Evolutionary conservation across 257 asterid species (phyloP), one percentile per base, ranked within the genome.

Genomic region (Cynanchum wilfordii): DNA sequence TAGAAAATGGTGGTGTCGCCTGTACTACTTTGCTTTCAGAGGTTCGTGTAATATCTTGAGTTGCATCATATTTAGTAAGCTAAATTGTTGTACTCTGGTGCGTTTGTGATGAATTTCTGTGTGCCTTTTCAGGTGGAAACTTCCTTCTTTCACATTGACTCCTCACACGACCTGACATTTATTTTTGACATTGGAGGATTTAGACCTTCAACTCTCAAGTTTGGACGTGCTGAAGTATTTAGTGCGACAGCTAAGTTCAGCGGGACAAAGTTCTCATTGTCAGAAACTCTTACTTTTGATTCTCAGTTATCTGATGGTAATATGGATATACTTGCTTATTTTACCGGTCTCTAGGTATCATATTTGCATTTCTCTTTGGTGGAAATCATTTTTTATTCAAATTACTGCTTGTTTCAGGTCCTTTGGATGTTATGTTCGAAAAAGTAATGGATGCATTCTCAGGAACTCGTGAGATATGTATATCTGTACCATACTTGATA

Each of bases 401-500:
- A 65, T 55, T 69, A 67, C 71, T 51, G 47, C 80, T 76, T 75
- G 63, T 74, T 86, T 57, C 79, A 94, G 98, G 95, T 60, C 95
- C 96, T 77, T 78, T 94, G 74, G 86, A 73, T 68, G 85, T 91
- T 79, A 87, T 89, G 45, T 75, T 88, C 85, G 99, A 94, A 84
- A 94, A 91, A 79, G 89, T 85, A 73, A 89, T 94, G 97, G 96
- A 91, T 84, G 94, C 96, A 16, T 87, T 88, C 78, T 89, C 97
- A 73, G 99, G 99, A 79, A 92, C 96, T 74, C 97, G 99, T 82
- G 99, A 89, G 87, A 77, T 94, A 75, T 79, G 86, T 74, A 75
- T 94, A 73, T 91, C 87, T 73, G 92, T 88, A 75, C 96, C 99
- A 10, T 89, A 87, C 79, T 83, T 94, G 85, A 81, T 94, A 85